These are phyloP conservation scores for Hylodesmum podocarpum DNA, from an alignment of 306 rosid genomes.

Conservation along the genomic window DNA sequence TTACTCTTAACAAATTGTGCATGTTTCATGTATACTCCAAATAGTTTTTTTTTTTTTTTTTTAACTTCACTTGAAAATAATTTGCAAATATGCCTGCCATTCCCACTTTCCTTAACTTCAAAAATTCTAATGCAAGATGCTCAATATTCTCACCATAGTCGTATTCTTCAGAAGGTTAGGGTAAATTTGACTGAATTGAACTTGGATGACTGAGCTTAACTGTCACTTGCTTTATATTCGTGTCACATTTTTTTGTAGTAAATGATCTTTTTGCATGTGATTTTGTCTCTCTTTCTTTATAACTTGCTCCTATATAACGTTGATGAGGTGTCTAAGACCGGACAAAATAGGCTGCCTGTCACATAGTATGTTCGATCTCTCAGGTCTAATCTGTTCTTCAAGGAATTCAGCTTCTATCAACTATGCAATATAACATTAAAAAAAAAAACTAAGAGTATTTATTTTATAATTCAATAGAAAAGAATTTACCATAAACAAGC, in stretches of 20 bases:
- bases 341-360: background rate
- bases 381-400: background rate
- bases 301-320: background rate
- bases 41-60: background rate
- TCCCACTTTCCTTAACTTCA: background rate
- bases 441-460: too few relatives aligned
- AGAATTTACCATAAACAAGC: background rate
- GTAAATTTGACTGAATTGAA: constrained; percentile 9
- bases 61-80: background rate
- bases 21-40: background rate
- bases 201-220: background rate
- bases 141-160: constrained; percentile 19
- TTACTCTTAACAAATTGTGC: constrained; percentile 17
- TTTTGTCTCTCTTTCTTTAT: background rate
- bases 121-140: background rate
- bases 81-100: background rate
- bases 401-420: background rate
- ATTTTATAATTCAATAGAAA: background rate
- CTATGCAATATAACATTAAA: too few relatives aligned
- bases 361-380: background rate
- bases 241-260: background rate
- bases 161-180: constrained; percentile 5
- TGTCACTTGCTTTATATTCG: background rate
- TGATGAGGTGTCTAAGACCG: constrained; percentile 8
- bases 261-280: background rate